Percentiles rank a stretch among this genome's conserved stretches.
Evolutionary conservation across 352 stramenopile genomes (phyloP).

Genomic region (Phytophthora tubulina): DNA sequence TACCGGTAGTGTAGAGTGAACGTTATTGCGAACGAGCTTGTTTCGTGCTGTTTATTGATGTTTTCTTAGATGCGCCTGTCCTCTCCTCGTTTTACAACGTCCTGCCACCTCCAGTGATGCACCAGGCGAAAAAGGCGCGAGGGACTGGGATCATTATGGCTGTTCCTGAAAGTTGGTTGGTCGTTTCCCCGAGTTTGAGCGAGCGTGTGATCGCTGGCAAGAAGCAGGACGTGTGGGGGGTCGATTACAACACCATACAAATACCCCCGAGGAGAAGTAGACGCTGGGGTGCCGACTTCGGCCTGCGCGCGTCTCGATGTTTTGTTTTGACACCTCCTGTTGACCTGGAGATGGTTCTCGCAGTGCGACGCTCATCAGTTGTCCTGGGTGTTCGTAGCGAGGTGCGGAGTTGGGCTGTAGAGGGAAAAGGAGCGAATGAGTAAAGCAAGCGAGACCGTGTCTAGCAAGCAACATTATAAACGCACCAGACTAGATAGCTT

Average conservation of each 20-base stretch:
- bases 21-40: not conserved
- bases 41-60: slow-evolving; percentile 45
- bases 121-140: slow-evolving; percentile 8
- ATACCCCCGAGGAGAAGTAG: slow-evolving; percentile 37
- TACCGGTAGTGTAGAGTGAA: no score
- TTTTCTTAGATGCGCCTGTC: slow-evolving; percentile 24
- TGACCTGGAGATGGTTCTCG: slow-evolving; percentile 18
- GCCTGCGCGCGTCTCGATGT: slow-evolving; percentile 18
- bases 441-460: not conserved
- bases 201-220: slow-evolving; percentile 15
- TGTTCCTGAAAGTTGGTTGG: slow-evolving; percentile 12
- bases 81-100: slow-evolving; percentile 29
- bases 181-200: not conserved
- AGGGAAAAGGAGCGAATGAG: slow-evolving; percentile 3
- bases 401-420: slow-evolving; percentile 43
- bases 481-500: slow-evolving; percentile 51
- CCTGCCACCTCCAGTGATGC: slow-evolving; percentile 11
- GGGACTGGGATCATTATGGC: slow-evolving; percentile 9
- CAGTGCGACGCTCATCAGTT: slow-evolving; percentile 31
- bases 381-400: slow-evolving; percentile 39
- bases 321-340: slow-evolving; percentile 33
- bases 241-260: slow-evolving; percentile 52
- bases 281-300: slow-evolving; percentile 7
- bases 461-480: not conserved
- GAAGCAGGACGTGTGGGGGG: slow-evolving; percentile 36